These are phyloP conservation scores for Quercus phellos DNA, from an alignment of 331 rosid genomes.

Conservation along the genomic window DNA sequence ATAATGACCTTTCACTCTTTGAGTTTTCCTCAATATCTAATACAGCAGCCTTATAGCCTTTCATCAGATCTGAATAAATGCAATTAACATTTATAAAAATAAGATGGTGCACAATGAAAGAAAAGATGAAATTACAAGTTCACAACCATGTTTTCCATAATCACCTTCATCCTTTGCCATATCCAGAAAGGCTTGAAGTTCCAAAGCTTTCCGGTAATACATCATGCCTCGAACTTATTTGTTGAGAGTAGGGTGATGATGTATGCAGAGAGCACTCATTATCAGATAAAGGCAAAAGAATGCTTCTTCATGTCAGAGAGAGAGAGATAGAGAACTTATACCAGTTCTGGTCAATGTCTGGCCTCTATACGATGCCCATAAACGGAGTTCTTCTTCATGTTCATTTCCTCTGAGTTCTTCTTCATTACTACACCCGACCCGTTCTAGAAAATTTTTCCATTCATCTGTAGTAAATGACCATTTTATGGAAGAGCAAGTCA, in stretches of 20 bases:
- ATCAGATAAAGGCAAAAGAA: constrained; percentile 12
- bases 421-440: constrained; percentile 39
- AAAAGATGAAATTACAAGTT: background rate
- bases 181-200: constrained; percentile 95
- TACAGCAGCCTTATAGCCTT: constrained; percentile 93
- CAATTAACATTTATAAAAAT: constrained; percentile 19
- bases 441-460: constrained; percentile 85
- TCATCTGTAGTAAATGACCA: constrained; percentile 55
- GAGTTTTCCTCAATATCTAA: constrained; percentile 43
- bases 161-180: constrained; percentile 86
- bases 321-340: constrained; percentile 16
- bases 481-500: constrained; percentile 13
- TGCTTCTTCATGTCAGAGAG: background rate
- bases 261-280: constrained; percentile 1
- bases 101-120: background rate
- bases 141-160: constrained; percentile 11
- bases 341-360: constrained; percentile 98
- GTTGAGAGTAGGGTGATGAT: constrained; percentile 15
- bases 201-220: constrained; percentile 92
- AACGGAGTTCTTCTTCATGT: constrained; percentile 67
- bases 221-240: constrained; percentile 90
- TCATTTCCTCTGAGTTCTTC: constrained; percentile 47
- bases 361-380: constrained; percentile 97
- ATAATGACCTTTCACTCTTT: constrained; percentile 51
- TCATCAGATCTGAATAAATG: constrained; percentile 54